Conservation (phyloP, 768 basidiomycete species). For the Chalciporus piperatus region DNA sequence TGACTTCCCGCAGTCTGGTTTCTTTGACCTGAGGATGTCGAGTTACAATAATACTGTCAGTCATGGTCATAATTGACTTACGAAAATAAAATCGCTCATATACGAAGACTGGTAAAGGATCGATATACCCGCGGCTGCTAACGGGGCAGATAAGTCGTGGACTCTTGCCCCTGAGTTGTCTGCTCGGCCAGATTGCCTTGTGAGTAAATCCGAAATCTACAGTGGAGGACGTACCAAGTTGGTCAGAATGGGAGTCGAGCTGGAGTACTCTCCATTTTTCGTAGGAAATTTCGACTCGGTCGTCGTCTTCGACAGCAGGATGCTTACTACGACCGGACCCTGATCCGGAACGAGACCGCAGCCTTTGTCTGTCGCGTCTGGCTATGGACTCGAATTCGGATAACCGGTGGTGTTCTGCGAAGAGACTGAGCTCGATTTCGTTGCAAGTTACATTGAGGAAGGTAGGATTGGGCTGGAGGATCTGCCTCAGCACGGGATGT, state of each 20-base stretch:
- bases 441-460: conserved; percentile 80
- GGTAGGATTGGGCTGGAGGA: conserved; percentile 61
- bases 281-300: conserved; percentile 61
- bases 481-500: conserved; percentile 63
- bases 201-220: neutral
- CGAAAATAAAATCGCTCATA: conserved; percentile 80
- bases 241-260: conserved; percentile 76
- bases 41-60: neutral
- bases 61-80: conserved; percentile 34
- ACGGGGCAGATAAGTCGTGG: conserved; percentile 70
- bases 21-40: conserved; percentile 56
- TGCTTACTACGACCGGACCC: conserved; percentile 27
- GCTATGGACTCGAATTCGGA: conserved; percentile 62
- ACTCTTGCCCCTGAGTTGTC: conserved; percentile 72
- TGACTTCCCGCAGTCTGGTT: conserved; percentile 58
- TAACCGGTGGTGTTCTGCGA: conserved; percentile 58
- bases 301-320: conserved; percentile 35
- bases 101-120: conserved; percentile 84
- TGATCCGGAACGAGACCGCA: conserved; percentile 42
- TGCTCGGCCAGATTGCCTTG: conserved; percentile 22
- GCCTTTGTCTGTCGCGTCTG: conserved; percentile 49
- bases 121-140: conserved; percentile 75
- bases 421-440: conserved; percentile 73
- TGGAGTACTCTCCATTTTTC: conserved; percentile 80
- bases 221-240: conserved; percentile 47